These are phyloP conservation scores for Penicillium vulpinum DNA, from an alignment of 2,329 filamentous ascomycete species.

Conservation along the genomic window DNA sequence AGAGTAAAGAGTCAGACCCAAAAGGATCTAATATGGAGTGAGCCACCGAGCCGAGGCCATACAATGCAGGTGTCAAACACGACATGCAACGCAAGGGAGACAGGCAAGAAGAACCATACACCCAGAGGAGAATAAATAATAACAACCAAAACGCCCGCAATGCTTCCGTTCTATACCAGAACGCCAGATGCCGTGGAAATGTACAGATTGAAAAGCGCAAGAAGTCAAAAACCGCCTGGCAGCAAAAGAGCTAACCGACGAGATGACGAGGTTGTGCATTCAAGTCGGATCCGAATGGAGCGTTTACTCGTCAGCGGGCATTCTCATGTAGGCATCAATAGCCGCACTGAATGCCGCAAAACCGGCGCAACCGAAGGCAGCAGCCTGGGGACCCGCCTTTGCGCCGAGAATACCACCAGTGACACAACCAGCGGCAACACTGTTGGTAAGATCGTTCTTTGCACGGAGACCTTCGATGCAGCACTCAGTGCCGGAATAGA, in stretches of 20 bases:
- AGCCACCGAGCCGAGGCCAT: background rate
- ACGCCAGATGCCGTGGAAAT: slow-evolving; percentile 19
- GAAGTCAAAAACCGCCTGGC: background rate
- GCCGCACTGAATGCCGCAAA: slow-evolving; percentile 92
- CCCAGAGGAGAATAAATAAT: slow-evolving; percentile 9
- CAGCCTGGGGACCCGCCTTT: slow-evolving; percentile 85
- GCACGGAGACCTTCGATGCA: slow-evolving; percentile 86
- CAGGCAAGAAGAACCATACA: background rate
- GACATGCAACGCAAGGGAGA: background rate
- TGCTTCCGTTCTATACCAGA: slow-evolving; percentile 27
- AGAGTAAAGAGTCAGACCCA: slow-evolving; percentile 4
- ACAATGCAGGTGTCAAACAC: background rate
- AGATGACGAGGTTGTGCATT: background rate
- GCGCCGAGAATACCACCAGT: slow-evolving; percentile 87
- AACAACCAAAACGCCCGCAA: slow-evolving; percentile 27
- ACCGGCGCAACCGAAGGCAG: slow-evolving; percentile 81
- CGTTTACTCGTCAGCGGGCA: slow-evolving; percentile 53
- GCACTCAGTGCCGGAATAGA: slow-evolving; percentile 93
- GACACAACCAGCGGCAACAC: slow-evolving; percentile 81
- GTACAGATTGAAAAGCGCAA: slow-evolving; percentile 17
- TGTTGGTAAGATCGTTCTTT: slow-evolving; percentile 91
- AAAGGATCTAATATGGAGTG: background rate
- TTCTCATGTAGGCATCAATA: slow-evolving; percentile 88
- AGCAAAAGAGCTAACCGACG: background rate
- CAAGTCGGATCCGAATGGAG: background rate